phyloP scores from a whole-genome alignment of 1,284 basidiomycete species.

The Hypsizygus ulmarius region DNA sequence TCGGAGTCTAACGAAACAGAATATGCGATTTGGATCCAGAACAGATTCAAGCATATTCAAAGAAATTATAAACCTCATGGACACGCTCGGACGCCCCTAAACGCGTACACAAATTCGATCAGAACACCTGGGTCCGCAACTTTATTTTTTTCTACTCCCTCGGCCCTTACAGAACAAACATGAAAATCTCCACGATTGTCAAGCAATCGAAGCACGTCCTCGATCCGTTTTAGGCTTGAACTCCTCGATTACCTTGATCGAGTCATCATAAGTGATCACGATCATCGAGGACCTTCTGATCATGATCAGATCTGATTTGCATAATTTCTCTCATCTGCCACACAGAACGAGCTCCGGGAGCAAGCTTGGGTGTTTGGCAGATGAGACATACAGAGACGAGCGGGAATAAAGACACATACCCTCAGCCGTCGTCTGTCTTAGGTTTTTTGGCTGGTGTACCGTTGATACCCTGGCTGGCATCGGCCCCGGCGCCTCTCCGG shows the following conservation, averaged over 20 bases:
- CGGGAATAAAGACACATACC: not conserved
- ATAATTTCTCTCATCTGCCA: not conserved
- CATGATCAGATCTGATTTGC: conserved; percentile 32
- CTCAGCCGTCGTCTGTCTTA: conserved; percentile 26
- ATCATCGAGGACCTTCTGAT: conserved; percentile 33
- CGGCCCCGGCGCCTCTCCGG: conserved; percentile 4
- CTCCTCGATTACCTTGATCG: conserved; percentile 27
- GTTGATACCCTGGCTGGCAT: conserved; percentile 1
- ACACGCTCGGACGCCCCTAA: too few species aligned
- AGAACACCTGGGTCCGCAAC: too few species aligned
- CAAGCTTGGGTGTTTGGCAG: too few species aligned
- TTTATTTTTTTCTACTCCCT: too few species aligned
- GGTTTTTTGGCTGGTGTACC: conserved; percentile 28
- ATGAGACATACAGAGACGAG: not conserved
- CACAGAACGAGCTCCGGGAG: not conserved
- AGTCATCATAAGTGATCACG: conserved; percentile 27
- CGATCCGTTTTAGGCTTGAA: conserved; percentile 4
- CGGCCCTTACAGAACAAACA: not conserved
- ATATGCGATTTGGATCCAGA: too few species aligned
- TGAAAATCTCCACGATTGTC: not conserved
- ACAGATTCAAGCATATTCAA: too few species aligned
- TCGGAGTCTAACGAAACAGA: too few species aligned
- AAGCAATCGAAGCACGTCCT: not conserved
- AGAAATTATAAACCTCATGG: too few species aligned
- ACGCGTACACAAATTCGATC: too few species aligned